Evolutionary conservation across 495 filamentous ascomycete genomes (phyloP), one percentile per base, ranked within the genome.

Genomic region (Trichoderma erinaceum): DNA sequence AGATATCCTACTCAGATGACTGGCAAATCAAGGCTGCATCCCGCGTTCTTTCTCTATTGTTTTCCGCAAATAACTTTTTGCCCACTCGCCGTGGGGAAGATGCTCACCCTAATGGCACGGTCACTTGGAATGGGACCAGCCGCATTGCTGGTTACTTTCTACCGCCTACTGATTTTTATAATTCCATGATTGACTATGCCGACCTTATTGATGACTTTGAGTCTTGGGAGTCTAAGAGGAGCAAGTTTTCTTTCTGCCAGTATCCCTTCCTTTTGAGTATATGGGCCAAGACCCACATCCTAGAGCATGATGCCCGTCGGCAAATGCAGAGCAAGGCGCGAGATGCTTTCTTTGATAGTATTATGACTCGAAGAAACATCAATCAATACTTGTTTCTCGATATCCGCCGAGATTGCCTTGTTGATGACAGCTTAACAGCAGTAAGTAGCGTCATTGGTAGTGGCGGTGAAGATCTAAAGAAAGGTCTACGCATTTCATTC

Each of bases 241-340:
- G 85, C 1, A 90, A 86, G 69, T 97, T 97, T 71, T 86, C 92
- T 4, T 97, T 97, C 74, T 97, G 93, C 73, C 92, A 97, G 73
- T 97, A 94, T 73, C 93, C 93, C 4, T 96, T 97, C 77, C 90
- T 97, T 71, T 83, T 97, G 41, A 96, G 92, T 66, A 94, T 97
- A 71, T 92, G 92, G 78, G 89, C 92, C 38, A 97, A 97, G 78
- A 97, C 96, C 69, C 90, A 89, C 71, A 96, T 97, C 68, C 79
- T 97, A 73, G 93, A 97, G 75, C 86, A 96, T 73, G 94, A 97
- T 76, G 92, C 92, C 4, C 86, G 89, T 70, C 86, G 93, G 10
- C 94, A 97, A 78, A 97, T 97, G 93, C 90, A 92, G 70, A 86
- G 89, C 66, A 92, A 91, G 73, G 93, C 94, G 12, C 84, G 94